phyloP scores from a whole-genome alignment of 2,329 filamentous ascomycete species.

The Dactylellina drechsleri region DNA sequence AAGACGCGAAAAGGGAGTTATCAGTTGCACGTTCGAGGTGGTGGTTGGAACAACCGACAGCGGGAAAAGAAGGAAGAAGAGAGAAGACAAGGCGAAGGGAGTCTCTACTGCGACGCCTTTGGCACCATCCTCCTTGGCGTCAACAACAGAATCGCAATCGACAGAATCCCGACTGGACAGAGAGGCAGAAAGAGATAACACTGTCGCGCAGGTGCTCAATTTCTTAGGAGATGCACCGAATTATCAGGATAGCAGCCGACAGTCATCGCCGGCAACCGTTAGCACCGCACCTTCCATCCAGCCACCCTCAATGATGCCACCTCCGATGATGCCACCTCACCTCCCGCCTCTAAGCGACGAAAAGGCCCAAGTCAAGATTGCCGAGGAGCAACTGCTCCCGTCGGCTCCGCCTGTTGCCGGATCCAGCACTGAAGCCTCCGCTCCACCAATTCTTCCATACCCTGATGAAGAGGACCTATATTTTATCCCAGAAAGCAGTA shows the following conservation, averaged over 20 bases:
- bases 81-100: constrained; percentile 60
- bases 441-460: constrained; percentile 62
- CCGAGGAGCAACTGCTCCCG: constrained; percentile 56
- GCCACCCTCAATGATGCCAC: background rate
- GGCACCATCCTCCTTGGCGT: constrained; percentile 67
- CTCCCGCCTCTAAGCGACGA: constrained; percentile 56
- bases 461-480: constrained; percentile 62
- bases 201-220: constrained; percentile 66
- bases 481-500: constrained; percentile 49
- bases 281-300: constrained; percentile 58
- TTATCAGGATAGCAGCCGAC: constrained; percentile 68
- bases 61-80: constrained; percentile 66
- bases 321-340: constrained; percentile 54
- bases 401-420: constrained; percentile 58
- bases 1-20: constrained; percentile 88
- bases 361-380: constrained; percentile 55
- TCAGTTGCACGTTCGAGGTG: constrained; percentile 85
- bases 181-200: constrained; percentile 78
- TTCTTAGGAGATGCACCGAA: constrained; percentile 64
- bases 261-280: constrained; percentile 62
- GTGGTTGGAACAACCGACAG: constrained; percentile 87
- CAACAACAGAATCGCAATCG: constrained; percentile 70
- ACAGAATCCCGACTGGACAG: constrained; percentile 80
- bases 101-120: constrained; percentile 58
- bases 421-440: constrained; percentile 61